A percentile compares a stretch with the other conserved stretches of the same genome.
Conservation (phyloP, 2,329 filamentous ascomycete species). For the Coniochaeta hoffmannii region DNA sequence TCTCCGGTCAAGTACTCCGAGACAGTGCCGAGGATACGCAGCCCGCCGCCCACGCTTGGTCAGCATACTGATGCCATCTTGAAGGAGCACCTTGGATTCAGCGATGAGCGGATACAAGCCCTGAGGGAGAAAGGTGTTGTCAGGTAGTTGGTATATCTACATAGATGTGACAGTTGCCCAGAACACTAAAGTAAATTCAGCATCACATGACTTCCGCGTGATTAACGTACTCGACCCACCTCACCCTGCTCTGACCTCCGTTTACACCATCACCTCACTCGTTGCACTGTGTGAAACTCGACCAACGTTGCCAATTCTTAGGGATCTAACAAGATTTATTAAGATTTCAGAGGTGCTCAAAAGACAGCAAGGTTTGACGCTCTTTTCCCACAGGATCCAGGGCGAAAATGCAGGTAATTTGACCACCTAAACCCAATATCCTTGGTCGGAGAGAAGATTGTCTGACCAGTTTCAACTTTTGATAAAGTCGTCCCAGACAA, state of each 20-base stretch:
- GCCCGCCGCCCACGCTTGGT: conserved; percentile 74
- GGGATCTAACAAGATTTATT: too few species aligned
- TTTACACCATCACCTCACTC: neutral
- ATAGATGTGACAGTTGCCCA: neutral
- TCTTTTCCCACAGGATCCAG: too few species aligned
- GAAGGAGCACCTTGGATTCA: conserved; percentile 53
- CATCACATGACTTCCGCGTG: neutral
- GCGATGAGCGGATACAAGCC: conserved; percentile 47
- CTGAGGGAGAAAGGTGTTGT: conserved; percentile 64
- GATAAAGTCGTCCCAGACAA: neutral
- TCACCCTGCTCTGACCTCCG: neutral
- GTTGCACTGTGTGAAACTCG: neutral
- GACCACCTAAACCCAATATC: too few species aligned
- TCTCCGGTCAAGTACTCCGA: conserved; percentile 93
- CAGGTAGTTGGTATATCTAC: conserved; percentile 23
- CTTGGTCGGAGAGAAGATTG: too few species aligned
- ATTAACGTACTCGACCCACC: neutral
- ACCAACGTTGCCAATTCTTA: too few species aligned
- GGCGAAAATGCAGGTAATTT: neutral
- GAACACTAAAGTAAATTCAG: neutral
- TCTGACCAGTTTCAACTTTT: too few species aligned
- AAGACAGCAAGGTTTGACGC: too few species aligned
- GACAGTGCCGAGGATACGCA: conserved; percentile 67
- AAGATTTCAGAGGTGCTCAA: too few species aligned
- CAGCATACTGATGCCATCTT: conserved; percentile 81